Evolutionary conservation across 2,329 filamentous ascomycete species (phyloP).

Genomic region (Sphaerulina vaccinii): DNA sequence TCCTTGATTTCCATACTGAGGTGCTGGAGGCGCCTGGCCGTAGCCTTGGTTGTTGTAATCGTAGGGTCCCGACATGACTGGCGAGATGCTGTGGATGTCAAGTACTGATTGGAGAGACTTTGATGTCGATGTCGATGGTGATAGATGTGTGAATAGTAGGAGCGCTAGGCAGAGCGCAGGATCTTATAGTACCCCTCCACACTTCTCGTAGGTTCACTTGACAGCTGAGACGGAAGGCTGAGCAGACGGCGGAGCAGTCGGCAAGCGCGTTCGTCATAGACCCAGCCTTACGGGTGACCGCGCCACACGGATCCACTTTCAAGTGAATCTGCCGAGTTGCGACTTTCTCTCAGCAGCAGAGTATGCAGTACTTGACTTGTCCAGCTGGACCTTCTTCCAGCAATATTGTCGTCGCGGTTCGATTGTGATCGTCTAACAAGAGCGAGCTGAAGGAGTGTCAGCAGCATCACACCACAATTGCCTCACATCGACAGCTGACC

Average conservation of each 20-base stretch:
- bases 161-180: conserved; percentile 1
- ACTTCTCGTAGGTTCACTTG: conserved; percentile 1
- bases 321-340: background rate
- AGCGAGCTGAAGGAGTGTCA: background rate
- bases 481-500: background rate
- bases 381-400: too few relatives aligned
- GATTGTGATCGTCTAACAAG: background rate
- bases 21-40: conserved; percentile 1
- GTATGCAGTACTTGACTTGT: too few relatives aligned
- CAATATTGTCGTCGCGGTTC: background rate
- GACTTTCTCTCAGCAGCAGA: too few relatives aligned
- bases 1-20: conserved; percentile 30
- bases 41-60: conserved; percentile 45
- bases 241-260: conserved; percentile 4
- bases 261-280: conserved; percentile 1
- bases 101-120: background rate
- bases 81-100: background rate
- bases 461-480: background rate
- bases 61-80: conserved; percentile 55
- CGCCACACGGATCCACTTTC: background rate
- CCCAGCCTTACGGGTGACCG: background rate
- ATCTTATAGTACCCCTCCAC: conserved; percentile 17
- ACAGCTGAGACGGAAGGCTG: conserved; percentile 9
- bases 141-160: background rate
- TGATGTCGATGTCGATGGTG: background rate